These are phyloP conservation scores for Laetiporus sulphureus DNA, from an alignment of 1,284 basidiomycete genomes.

Conservation along the genomic window DNA sequence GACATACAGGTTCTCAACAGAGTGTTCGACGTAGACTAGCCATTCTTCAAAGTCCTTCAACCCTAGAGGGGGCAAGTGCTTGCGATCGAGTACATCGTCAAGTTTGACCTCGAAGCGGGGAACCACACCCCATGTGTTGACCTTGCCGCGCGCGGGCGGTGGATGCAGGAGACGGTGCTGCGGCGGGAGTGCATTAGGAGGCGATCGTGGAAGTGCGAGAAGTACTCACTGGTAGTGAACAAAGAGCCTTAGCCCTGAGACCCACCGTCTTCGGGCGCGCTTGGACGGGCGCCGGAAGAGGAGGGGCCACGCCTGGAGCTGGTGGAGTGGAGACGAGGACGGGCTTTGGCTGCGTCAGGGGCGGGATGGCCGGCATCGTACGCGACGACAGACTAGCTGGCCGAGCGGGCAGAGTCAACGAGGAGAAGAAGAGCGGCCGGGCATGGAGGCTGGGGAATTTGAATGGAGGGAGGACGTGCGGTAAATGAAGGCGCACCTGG, in stretches of 20 bases:
- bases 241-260: conserved; percentile 37
- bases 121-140: conserved; percentile 48
- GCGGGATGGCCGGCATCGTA: neutral
- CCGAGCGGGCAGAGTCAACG: neutral
- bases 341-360: conserved; percentile 2
- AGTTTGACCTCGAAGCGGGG: conserved; percentile 45
- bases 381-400: neutral
- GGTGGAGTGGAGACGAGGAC: conserved; percentile 4
- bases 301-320: conserved; percentile 2
- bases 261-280: conserved; percentile 43
- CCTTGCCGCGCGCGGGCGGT: conserved; percentile 58
- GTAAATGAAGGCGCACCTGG: conserved; percentile 13
- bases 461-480: no score
- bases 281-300: conserved; percentile 3
- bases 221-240: conserved; percentile 40
- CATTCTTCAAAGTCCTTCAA: conserved; percentile 80
- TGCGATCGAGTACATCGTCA: conserved; percentile 63
- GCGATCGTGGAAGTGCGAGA: neutral
- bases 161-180: conserved; percentile 62
- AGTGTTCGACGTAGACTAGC: conserved; percentile 65
- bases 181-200: neutral
- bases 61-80: conserved; percentile 66
- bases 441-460: neutral
- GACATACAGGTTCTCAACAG: conserved; percentile 61
- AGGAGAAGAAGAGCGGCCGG: neutral